Evolutionary conservation across 1,284 basidiomycete species (phyloP).

Genomic region (Violaceomyces palustris): DNA sequence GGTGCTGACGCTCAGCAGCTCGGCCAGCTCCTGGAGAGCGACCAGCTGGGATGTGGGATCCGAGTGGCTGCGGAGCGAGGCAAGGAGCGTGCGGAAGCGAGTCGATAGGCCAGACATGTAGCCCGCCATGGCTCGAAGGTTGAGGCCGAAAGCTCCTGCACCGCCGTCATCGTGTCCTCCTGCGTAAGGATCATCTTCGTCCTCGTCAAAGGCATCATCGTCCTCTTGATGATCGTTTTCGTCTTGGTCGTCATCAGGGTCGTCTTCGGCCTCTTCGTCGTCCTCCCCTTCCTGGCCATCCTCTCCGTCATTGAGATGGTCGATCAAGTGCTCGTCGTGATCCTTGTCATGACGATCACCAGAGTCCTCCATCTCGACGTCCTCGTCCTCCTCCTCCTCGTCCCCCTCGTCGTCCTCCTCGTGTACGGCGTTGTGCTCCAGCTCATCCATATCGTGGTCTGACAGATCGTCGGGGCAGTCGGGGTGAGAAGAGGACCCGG

Average conservation of each 20-base stretch:
- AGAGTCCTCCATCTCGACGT: background rate
- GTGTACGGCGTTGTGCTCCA: background rate
- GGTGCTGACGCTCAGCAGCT: slow-evolving; percentile 89
- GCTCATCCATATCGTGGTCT: background rate
- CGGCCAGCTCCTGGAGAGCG: slow-evolving; percentile 88
- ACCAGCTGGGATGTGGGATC: slow-evolving; percentile 68
- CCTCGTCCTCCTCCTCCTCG: background rate
- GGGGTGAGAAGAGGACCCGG: no score
- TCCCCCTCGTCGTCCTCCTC: background rate
- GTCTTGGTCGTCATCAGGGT: slow-evolving; percentile 10
- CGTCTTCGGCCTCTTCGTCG: slow-evolving; percentile 9
- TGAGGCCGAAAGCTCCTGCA: slow-evolving; percentile 35
- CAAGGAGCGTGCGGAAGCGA: slow-evolving; percentile 38
- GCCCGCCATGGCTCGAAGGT: slow-evolving; percentile 44
- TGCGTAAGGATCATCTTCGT: slow-evolving; percentile 17
- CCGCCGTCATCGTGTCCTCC: slow-evolving; percentile 14
- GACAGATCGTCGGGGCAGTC: background rate
- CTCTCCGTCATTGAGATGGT: slow-evolving; percentile 8
- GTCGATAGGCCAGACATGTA: slow-evolving; percentile 40
- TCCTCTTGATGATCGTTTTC: slow-evolving; percentile 24
- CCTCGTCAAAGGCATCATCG: slow-evolving; percentile 28
- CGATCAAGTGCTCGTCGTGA: slow-evolving; percentile 5
- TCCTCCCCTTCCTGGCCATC: slow-evolving; percentile 11
- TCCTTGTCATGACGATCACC: background rate
- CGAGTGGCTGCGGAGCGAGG: slow-evolving; percentile 28